Base-by-base conservation (phyloP, 805 yeast genomes). In the Wickerhamomyces pijperi region DNA sequence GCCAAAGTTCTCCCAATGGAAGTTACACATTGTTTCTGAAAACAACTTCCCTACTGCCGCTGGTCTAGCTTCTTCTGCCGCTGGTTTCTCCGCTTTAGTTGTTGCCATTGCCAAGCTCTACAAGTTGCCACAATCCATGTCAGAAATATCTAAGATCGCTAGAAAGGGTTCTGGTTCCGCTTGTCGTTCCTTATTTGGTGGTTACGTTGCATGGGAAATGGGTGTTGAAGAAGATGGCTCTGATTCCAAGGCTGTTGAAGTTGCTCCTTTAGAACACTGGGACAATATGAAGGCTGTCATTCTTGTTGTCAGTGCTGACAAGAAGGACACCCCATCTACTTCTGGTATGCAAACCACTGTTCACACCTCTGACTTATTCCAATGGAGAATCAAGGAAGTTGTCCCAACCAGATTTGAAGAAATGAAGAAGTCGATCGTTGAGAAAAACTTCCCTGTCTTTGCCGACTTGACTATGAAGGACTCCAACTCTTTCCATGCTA, bases 41-140 rank as follows among this genome's bases (percentile, higher is more conserved):
- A 92, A 92, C 67, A 92, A 92, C 64, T 92, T 92, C 70, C 99
- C 99, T 38, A 92, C 99, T 19, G 98, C 98, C 25, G 98, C 98
- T 5, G 98, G 98, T 3, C 72, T 92, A 50, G 98, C 98, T 0
- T 86, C 96, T 1, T 82, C 95, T 5, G 98, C 98, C 13, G 97
- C 98, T 9, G 99, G 99, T 0, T 90, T 87, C 61, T 96, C 98
- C 28, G 98, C 98, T 9, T 70, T 92, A 44, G 94, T 90, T 18
- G 75, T 75, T 36, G 84, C 96, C n/a, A 76, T 92, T 54, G 87
- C 97, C 15, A 74, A 72, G 54, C 68, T 92, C 42, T 92, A 81
- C 64, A 61, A 83, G 59, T 75, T 92, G 43, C 94, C 95, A n/a
- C 82, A 83, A 54, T 74, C 82, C 44, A 68, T 74, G 54, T 82